Evolutionary conservation across 768 basidiomycete species (phyloP), one percentile per base, ranked within the genome.

Genomic region (Melanogaster broomeanus): DNA sequence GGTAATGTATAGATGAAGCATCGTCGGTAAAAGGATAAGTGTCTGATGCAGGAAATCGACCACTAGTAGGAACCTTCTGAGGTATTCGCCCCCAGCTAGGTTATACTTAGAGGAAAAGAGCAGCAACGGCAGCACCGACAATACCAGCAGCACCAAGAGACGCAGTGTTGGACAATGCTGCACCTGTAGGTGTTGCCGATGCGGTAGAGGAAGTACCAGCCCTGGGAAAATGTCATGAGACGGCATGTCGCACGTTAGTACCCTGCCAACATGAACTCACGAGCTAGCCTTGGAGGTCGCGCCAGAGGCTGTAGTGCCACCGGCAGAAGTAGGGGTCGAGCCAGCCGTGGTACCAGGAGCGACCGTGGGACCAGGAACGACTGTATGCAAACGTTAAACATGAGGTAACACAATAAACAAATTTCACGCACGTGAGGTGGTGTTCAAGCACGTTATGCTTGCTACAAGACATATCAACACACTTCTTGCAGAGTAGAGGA

Each of bases 81-180:
- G 19, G 6, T 21, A 47, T 30, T 31, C 22, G 16, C 4, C 19
- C n/a, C 46, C 39, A 6, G 12, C 11, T 11, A 16, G 34, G n/a
- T 21, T 27, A 16, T 1, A 38, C n/a, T 70, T 62, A 79, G 34
- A 70, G 64, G 40, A 77, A 59, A 48, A 78, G 50, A 39, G 70
- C 77, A 47, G 64, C 75, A 28, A 72, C 53, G n/a, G 63, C 66
- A 6, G 62, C 75, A 41, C 66, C 68, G 41, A 55, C 49, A 12
- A 63, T 30, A 46, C 74, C 83, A 39, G 77, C 71, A 41, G 73
- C 55, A 37, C 74, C 77, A 43, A 78, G 73, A 30, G 72, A 77
- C 42, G 78, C 61, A 42, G 68, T 49, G 15, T 76, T 76, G 45
- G 71, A 70, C 41, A 75, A 64, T 27, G 80, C 81, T 12, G 71